Conservation (phyloP, 1,284 basidiomycete genomes). For the Trametes versicolor region DNA sequence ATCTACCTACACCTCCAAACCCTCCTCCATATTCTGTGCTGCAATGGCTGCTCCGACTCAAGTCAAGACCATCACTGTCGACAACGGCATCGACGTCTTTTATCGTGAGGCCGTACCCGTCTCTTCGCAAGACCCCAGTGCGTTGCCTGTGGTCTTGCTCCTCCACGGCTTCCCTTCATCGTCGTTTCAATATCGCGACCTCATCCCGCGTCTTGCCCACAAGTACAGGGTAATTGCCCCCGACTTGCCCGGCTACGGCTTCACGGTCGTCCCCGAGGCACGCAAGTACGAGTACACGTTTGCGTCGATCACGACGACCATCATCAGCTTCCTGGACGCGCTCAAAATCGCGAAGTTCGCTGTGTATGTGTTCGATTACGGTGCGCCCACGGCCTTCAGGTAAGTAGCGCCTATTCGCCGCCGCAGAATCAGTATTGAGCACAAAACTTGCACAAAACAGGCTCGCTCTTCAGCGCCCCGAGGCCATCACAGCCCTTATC, state of each 20-base stretch:
- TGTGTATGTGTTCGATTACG: constrained; percentile 62
- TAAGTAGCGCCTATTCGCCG: constrained; percentile 23
- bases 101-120: constrained; percentile 52
- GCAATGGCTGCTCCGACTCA: constrained; percentile 27
- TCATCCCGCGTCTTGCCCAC: constrained; percentile 53
- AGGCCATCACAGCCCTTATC: constrained; percentile 54
- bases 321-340: constrained; percentile 52
- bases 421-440: constrained; percentile 15
- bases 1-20: too few species aligned
- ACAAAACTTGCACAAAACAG: constrained; percentile 31
- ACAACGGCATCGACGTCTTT: constrained; percentile 50
- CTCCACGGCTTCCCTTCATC: constrained; percentile 61
- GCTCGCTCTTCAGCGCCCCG: constrained; percentile 54
- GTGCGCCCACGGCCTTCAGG: constrained; percentile 53
- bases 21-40: too few species aligned
- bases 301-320: constrained; percentile 49
- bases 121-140: constrained; percentile 21
- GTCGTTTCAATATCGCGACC: constrained; percentile 57
- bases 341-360: constrained; percentile 51
- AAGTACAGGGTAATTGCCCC: constrained; percentile 58
- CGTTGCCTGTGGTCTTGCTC: constrained; percentile 51
- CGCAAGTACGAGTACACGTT: constrained; percentile 53
- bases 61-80: constrained; percentile 42
- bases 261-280: constrained; percentile 51
- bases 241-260: constrained; percentile 60